Conservation (phyloP, 169 alveolate genomes). For the Plasmodium coatneyi region DNA sequence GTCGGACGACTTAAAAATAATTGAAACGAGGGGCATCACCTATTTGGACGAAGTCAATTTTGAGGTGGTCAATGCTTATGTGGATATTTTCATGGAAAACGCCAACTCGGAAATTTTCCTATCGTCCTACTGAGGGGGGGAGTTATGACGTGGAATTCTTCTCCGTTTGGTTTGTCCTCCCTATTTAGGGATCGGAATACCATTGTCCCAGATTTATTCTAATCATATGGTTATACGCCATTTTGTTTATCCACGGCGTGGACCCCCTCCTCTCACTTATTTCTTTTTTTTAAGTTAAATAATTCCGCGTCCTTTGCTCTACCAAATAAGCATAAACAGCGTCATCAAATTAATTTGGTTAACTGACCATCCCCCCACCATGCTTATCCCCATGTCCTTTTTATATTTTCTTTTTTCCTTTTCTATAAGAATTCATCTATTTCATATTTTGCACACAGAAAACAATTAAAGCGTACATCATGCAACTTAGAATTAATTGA, state of each 20-base stretch:
- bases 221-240: neutral
- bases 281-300: neutral
- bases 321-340: neutral
- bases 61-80: constrained; percentile 65
- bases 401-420: neutral
- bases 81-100: constrained; percentile 43
- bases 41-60: constrained; percentile 54
- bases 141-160: neutral
- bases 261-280: neutral
- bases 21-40: constrained; percentile 58
- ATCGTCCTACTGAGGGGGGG: constrained; percentile 16
- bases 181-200: neutral
- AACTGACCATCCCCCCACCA: neutral
- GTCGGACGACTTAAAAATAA: constrained; percentile 54
- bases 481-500: neutral
- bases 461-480: neutral
- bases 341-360: neutral
- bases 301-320: neutral
- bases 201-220: neutral
- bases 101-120: constrained; percentile 54
- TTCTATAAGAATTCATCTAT: neutral
- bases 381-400: neutral
- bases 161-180: neutral
- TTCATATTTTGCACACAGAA: neutral
- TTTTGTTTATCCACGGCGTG: neutral